Evolutionary conservation across 768 basidiomycete genomes (phyloP).

Genomic region (Tubosaeta sp.): DNA sequence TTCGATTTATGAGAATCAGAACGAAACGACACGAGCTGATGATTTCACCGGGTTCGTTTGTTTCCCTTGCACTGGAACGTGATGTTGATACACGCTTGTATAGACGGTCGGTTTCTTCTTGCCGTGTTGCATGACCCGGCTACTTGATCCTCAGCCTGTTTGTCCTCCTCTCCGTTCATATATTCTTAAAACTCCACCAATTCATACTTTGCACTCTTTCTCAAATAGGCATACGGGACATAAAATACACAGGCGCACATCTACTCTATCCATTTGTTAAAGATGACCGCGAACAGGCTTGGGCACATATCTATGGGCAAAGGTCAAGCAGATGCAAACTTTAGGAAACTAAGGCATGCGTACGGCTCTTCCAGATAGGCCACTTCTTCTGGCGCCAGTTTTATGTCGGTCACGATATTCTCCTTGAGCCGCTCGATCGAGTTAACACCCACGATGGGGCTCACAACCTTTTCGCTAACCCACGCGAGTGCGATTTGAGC

Average conservation of each 20-base stretch:
- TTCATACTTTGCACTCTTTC: slow-evolving; percentile 7
- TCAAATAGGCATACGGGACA: not conserved
- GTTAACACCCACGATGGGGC: slow-evolving; percentile 42
- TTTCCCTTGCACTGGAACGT: not conserved
- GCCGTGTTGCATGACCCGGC: slow-evolving; percentile 81
- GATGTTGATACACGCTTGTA: not conserved
- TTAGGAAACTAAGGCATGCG: not conserved
- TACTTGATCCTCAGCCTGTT: slow-evolving; percentile 23
- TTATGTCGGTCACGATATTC: slow-evolving; percentile 23
- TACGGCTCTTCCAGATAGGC: slow-evolving; percentile 30
- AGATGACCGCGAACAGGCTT: slow-evolving; percentile 16
- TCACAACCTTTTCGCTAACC: slow-evolving; percentile 37
- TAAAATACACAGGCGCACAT: slow-evolving; percentile 4
- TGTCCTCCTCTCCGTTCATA: slow-evolving; percentile 1
- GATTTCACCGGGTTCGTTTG: slow-evolving; percentile 81
- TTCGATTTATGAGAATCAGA: slow-evolving; percentile 85
- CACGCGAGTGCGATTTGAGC: slow-evolving; percentile 44
- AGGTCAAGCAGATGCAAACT: not conserved
- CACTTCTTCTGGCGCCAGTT: slow-evolving; percentile 29
- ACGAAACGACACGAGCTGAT: slow-evolving; percentile 90
- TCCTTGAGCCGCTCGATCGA: slow-evolving; percentile 29
- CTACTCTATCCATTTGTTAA: slow-evolving; percentile 1
- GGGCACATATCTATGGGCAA: slow-evolving; percentile 14
- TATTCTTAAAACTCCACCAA: slow-evolving; percentile 10
- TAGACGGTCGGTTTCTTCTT: slow-evolving; percentile 77